Conservation (phyloP, 495 filamentous ascomycete genomes). For the Cercophora newfieldiana region DNA sequence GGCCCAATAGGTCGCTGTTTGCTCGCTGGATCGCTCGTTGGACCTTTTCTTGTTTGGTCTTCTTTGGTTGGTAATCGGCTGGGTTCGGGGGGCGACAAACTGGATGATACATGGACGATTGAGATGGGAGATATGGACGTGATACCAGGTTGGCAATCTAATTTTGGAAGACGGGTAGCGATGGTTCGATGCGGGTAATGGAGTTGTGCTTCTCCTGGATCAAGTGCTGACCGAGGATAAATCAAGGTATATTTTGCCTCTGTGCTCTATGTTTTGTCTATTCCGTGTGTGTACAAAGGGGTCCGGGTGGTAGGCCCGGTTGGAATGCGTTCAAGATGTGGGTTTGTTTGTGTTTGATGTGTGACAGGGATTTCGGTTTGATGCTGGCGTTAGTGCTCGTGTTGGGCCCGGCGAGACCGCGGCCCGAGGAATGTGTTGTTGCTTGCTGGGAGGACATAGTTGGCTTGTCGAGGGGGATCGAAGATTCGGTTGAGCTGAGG, state of each 20-base stretch:
- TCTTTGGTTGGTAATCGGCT: background rate
- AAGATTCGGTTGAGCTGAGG: background rate
- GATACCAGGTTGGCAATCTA: constrained; percentile 10
- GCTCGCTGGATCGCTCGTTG: too few relatives aligned
- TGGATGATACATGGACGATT: background rate
- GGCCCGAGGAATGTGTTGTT: background rate
- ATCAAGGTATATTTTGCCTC: background rate
- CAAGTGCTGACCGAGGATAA: background rate
- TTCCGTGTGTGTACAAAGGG: background rate
- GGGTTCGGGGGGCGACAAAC: background rate
- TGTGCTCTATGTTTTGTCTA: background rate
- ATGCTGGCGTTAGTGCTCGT: background rate
- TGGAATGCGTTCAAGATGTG: background rate
- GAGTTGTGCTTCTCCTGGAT: background rate
- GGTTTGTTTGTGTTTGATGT: background rate
- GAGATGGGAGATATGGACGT: background rate
- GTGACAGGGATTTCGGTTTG: too few relatives aligned
- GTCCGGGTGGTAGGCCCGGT: background rate
- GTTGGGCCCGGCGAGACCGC: background rate
- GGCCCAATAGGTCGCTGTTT: background rate
- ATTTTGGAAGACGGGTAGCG: background rate
- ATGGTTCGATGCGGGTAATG: background rate
- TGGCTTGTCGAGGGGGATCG: background rate
- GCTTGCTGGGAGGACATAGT: background rate
- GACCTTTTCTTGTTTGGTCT: background rate